phyloP scores from a whole-genome alignment of 2,329 filamentous ascomycete species.

The Kalmusia sp. region DNA sequence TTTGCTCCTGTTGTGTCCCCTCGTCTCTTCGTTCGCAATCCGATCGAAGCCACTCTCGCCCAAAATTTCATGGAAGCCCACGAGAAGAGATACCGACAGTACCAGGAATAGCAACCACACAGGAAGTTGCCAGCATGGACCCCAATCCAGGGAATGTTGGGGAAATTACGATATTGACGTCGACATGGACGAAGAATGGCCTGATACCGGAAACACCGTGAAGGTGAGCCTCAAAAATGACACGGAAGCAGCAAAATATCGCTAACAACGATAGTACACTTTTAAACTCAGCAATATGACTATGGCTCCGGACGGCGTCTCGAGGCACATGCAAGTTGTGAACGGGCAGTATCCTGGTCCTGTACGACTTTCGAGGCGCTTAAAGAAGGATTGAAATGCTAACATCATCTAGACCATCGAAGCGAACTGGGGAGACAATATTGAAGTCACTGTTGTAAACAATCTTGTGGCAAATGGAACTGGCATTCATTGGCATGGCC shows the following conservation, averaged over 20 bases:
- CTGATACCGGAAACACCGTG: conserved; percentile 49
- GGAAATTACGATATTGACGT: conserved; percentile 49
- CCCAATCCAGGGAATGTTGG: conserved; percentile 40
- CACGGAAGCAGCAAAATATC: background rate
- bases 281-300: conserved; percentile 53
- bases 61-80: background rate
- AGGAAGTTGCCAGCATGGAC: conserved; percentile 39
- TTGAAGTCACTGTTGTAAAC: conserved; percentile 48
- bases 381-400: conserved; percentile 31
- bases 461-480: conserved; percentile 54
- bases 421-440: conserved; percentile 50
- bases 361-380: conserved; percentile 23
- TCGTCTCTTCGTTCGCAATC: conserved; percentile 10
- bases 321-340: conserved; percentile 48
- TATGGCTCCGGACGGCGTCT: conserved; percentile 55
- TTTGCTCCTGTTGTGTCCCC: conserved; percentile 2
- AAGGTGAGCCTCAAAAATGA: conserved; percentile 23
- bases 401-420: conserved; percentile 48
- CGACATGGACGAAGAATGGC: conserved; percentile 53
- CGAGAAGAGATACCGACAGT: conserved; percentile 1
- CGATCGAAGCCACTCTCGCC: conserved; percentile 7
- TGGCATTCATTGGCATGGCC: conserved; percentile 60
- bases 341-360: conserved; percentile 58
- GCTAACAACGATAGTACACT: conserved; percentile 45
- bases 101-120: conserved; percentile 1